These are phyloP conservation scores for Parasitella parasitica DNA, from an alignment of 371 early-diverging fungal species.

Conservation along the genomic window DNA sequence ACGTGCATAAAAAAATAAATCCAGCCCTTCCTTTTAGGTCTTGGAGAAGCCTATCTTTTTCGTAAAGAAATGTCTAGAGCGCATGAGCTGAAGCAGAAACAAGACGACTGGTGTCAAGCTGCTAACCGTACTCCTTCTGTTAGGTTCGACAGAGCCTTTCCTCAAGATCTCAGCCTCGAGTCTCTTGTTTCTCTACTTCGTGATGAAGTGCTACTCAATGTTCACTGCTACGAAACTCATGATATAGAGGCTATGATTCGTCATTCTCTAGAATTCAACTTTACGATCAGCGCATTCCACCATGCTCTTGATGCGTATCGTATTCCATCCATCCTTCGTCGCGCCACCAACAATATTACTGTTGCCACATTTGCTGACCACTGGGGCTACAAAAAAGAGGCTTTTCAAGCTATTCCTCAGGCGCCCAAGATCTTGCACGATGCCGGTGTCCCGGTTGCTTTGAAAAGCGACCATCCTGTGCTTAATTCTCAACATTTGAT, in stretches of 20 bases:
- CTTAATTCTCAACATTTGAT: conserved; percentile 67
- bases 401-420: conserved; percentile 62
- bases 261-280: conserved; percentile 72
- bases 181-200: conserved; percentile 66
- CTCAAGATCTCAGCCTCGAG: conserved; percentile 64
- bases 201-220: conserved; percentile 70
- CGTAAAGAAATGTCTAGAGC: conserved; percentile 66
- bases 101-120: conserved; percentile 81
- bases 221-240: conserved; percentile 73
- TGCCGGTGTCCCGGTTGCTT: conserved; percentile 68
- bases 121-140: conserved; percentile 23
- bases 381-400: conserved; percentile 78
- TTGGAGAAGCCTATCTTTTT: conserved; percentile 75
- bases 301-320: conserved; percentile 82
- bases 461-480: conserved; percentile 82
- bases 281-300: conserved; percentile 77
- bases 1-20: background rate
- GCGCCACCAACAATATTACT: conserved; percentile 64
- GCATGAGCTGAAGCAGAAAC: conserved; percentile 43
- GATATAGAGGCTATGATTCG: conserved; percentile 78
- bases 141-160: conserved; percentile 54
- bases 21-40: no score
- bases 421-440: conserved; percentile 62
- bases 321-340: conserved; percentile 65
- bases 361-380: conserved; percentile 70